Evolutionary conservation across 2,329 filamentous ascomycete species (phyloP).

Genomic region (Tolypocladium amazonense): DNA sequence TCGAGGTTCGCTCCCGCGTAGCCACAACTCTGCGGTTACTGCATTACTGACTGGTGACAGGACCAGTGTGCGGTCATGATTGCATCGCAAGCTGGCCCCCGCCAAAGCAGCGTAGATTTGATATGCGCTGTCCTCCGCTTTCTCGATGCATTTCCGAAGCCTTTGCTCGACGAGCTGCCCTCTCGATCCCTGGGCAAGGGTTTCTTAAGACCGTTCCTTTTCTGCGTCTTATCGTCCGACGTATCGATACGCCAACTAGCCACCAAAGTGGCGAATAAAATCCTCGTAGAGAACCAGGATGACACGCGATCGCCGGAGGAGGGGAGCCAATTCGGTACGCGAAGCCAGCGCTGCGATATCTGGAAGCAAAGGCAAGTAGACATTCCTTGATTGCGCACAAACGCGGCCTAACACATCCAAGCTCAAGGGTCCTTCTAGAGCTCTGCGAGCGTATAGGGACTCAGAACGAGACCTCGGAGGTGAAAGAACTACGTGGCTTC

Average conservation of each 20-base stretch:
- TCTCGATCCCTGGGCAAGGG: conserved; percentile 11
- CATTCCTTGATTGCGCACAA: background rate
- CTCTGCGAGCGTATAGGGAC: conserved; percentile 38
- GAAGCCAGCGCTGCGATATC: conserved; percentile 27
- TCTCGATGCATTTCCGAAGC: conserved; percentile 36
- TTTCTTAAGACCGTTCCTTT: conserved; percentile 40
- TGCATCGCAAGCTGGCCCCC: background rate
- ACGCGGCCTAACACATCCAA: conserved; percentile 6
- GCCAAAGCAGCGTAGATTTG: background rate
- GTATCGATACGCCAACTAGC: conserved; percentile 37
- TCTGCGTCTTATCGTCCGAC: conserved; percentile 42
- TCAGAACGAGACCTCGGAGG: conserved; percentile 29
- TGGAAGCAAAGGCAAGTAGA: conserved; percentile 40
- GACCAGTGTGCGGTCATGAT: background rate
- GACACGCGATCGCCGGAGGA: conserved; percentile 15
- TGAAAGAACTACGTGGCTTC: conserved; percentile 43
- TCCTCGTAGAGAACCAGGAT: conserved; percentile 25
- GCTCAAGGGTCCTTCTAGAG: conserved; percentile 28
- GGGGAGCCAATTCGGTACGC: conserved; percentile 12
- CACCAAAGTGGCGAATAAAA: conserved; percentile 32
- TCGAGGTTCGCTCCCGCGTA: conserved; percentile 34
- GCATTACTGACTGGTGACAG: background rate
- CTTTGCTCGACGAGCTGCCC: conserved; percentile 20
- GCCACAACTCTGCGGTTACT: background rate
- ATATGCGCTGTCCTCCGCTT: conserved; percentile 31